Conservation (phyloP, 148 eudicot species). For the Drosera capensis region DNA sequence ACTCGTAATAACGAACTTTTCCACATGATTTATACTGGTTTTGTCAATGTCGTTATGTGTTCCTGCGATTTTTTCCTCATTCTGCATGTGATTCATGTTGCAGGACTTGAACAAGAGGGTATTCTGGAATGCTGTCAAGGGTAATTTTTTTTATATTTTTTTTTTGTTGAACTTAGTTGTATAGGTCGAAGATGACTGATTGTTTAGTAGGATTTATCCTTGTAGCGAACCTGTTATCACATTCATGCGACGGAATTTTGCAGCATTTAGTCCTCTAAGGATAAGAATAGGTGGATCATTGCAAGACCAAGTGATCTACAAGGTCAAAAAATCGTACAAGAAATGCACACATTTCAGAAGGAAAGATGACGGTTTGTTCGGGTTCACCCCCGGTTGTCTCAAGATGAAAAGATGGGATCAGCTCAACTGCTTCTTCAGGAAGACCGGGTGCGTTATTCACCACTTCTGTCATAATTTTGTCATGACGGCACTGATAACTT, state of each 20-base stretch:
- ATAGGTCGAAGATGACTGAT: neutral
- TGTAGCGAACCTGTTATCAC: too few species aligned
- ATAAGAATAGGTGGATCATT: slow-evolving; percentile 51
- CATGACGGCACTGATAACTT: too few species aligned
- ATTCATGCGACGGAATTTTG: too few species aligned
- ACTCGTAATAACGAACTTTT: slow-evolving; percentile 17
- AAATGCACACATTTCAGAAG: slow-evolving; percentile 20
- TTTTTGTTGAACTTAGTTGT: too few species aligned
- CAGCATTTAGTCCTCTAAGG: slow-evolving; percentile 31
- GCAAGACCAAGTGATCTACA: slow-evolving; percentile 35
- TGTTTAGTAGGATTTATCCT: too few species aligned
- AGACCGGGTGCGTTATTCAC: slow-evolving; percentile 44
- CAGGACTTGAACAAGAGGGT: slow-evolving; percentile 43
- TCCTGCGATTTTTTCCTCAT: neutral
- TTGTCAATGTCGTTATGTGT: neutral
- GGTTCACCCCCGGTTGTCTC: slow-evolving; percentile 38
- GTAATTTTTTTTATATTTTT: slow-evolving; percentile 19
- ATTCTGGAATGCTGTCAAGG: slow-evolving; percentile 31
- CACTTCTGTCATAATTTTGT: too few species aligned
- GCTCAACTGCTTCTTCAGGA: slow-evolving; percentile 19
- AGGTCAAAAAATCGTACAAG: slow-evolving; percentile 10
- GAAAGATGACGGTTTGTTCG: slow-evolving; percentile 13
- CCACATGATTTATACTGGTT: neutral
- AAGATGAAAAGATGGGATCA: slow-evolving; percentile 38
- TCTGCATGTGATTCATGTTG: neutral